A percentile compares a stretch with the other conserved stretches of the same genome.
Evolutionary conservation across 163 green algal species (phyloP).

Genomic region (Chlamydomonas reinhardtii): DNA sequence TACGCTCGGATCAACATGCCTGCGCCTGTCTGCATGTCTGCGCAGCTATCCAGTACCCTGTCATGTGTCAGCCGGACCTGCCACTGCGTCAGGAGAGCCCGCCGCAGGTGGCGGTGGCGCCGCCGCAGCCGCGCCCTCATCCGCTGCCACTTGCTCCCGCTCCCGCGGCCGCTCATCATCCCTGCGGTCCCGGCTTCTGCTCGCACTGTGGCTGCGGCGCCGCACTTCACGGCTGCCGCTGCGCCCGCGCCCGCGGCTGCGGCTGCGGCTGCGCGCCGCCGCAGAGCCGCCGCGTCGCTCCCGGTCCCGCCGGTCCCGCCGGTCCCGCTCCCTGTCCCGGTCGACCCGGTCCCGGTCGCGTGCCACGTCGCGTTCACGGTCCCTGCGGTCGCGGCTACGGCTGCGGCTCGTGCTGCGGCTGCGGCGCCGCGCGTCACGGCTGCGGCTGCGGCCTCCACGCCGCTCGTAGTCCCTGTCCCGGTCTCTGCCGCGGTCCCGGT

Average conservation of each 20-base stretch:
- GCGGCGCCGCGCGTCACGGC: not conserved
- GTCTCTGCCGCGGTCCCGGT: not conserved
- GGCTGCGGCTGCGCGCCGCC: not conserved
- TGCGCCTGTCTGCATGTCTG: too few relatives aligned
- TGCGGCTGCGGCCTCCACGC: not conserved
- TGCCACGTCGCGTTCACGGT: not conserved
- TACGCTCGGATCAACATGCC: too few relatives aligned
- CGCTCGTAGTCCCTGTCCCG: not conserved
- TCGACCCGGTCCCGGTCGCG: constrained; percentile 1
- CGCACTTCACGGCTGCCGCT: not conserved
- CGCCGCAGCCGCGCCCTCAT: too few relatives aligned
- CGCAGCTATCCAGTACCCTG: too few relatives aligned
- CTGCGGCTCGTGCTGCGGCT: not conserved
- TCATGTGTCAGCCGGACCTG: too few relatives aligned
- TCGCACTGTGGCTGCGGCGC: not conserved
- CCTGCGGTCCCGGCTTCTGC: not conserved
- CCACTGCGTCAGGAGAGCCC: not conserved
- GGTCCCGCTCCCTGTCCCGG: not conserved
- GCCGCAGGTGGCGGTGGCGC: not conserved
- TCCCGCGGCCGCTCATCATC: not conserved
- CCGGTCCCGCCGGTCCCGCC: not conserved
- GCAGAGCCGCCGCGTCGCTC: not conserved
- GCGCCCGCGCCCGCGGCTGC: not conserved
- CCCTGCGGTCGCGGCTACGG: constrained; percentile 2
- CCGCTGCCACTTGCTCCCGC: not conserved